Conservation (phyloP, 2,329 filamentous ascomycete species). For the Colletotrichum sublineola region DNA sequence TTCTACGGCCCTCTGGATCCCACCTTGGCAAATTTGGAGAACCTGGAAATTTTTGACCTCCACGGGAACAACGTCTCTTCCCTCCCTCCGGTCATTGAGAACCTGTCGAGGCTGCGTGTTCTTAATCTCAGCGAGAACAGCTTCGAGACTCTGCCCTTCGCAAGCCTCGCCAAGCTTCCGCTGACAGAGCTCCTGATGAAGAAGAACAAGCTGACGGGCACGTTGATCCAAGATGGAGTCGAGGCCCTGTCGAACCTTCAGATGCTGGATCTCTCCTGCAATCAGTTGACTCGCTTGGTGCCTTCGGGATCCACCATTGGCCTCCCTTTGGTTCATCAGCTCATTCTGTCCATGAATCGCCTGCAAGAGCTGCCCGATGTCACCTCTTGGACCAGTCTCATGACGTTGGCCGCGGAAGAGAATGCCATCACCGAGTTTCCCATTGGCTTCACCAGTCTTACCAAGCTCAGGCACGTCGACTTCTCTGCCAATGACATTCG, state of each 20-base stretch:
- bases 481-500: slow-evolving; percentile 88
- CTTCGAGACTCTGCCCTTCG: slow-evolving; percentile 78
- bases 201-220: slow-evolving; percentile 83
- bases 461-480: slow-evolving; percentile 80
- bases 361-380: slow-evolving; percentile 80
- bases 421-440: slow-evolving; percentile 86
- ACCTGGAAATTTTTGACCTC: slow-evolving; percentile 85
- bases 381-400: slow-evolving; percentile 78
- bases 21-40: slow-evolving; percentile 72
- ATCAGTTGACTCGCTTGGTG: slow-evolving; percentile 73
- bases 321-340: slow-evolving; percentile 78
- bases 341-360: slow-evolving; percentile 86
- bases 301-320: slow-evolving; percentile 61
- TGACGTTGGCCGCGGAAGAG: slow-evolving; percentile 82
- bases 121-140: slow-evolving; percentile 86
- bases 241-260: slow-evolving; percentile 75
- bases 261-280: slow-evolving; percentile 81
- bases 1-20: slow-evolving; percentile 77
- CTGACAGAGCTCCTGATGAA: slow-evolving; percentile 80
- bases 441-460: slow-evolving; percentile 76
- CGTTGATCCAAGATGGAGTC: slow-evolving; percentile 75
- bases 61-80: slow-evolving; percentile 82
- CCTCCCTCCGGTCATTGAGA: slow-evolving; percentile 76
- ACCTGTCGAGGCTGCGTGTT: slow-evolving; percentile 77
- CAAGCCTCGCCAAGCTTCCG: slow-evolving; percentile 74